These are phyloP conservation scores for Crithidia fasciculata DNA, from an alignment of 208 protist genomes.

Conservation along the genomic window DNA sequence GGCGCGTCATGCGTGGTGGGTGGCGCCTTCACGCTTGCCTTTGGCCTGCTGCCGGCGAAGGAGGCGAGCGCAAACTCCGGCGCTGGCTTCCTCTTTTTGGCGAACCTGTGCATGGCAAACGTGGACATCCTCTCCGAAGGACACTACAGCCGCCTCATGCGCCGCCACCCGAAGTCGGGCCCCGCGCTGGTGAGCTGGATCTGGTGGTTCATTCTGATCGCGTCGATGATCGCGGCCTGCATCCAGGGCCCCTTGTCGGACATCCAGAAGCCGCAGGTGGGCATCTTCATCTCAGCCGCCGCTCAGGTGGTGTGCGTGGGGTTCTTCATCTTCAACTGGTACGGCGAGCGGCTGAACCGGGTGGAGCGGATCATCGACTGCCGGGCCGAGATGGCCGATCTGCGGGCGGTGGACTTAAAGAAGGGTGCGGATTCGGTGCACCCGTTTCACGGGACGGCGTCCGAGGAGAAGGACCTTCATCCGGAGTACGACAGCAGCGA, in stretches of 20 bases:
- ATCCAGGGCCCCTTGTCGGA: conserved; percentile 67
- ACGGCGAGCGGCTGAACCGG: conserved; percentile 53
- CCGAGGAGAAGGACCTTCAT: not conserved
- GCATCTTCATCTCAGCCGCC: conserved; percentile 46
- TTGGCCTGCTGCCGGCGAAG: conserved; percentile 41
- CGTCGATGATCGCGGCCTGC: conserved; percentile 38
- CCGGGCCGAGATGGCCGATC: not conserved
- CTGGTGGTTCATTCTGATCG: conserved; percentile 64
- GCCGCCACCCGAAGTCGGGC: conserved; percentile 37
- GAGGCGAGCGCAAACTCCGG: conserved; percentile 28
- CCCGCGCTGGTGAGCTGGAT: conserved; percentile 65
- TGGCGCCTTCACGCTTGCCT: conserved; percentile 34
- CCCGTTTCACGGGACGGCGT: not conserved
- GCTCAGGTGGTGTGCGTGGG: conserved; percentile 51
- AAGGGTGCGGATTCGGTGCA: not conserved
- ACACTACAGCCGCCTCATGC: conserved; percentile 70
- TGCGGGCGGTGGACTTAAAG: no score
- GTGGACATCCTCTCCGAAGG: conserved; percentile 77
- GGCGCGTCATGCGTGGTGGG: conserved; percentile 45
- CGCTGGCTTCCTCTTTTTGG: conserved; percentile 51
- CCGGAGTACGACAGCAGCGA: not conserved
- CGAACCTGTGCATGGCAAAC: conserved; percentile 50
- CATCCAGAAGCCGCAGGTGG: conserved; percentile 32
- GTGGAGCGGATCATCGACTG: conserved; percentile 35
- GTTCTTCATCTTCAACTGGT: conserved; percentile 67